Conservation (phyloP, 176 grass and related monocot genomes). For the Phragmites australis region DNA sequence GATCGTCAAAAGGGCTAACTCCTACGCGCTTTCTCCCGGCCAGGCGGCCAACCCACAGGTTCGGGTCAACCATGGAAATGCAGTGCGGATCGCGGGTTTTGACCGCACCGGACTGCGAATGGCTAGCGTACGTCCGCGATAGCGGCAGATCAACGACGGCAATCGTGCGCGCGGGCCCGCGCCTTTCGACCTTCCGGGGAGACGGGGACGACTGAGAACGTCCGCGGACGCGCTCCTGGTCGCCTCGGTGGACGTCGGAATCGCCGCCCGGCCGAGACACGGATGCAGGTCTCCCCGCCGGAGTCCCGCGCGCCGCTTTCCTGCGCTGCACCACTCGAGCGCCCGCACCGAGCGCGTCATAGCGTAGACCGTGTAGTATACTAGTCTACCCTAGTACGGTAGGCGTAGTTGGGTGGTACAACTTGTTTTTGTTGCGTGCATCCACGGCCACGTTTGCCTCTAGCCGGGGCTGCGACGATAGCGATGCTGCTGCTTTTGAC, state of each 20-base stretch:
- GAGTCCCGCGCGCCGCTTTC: slow-evolving; percentile 45
- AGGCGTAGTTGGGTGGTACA: no score
- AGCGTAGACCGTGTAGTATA: neutral
- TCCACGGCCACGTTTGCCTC: neutral
- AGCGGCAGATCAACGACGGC: slow-evolving; percentile 31
- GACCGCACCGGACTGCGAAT: neutral
- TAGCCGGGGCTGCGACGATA: neutral
- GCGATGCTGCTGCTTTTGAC: slow-evolving; percentile 39
- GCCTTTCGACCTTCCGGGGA: slow-evolving; percentile 2
- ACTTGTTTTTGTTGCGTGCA: slow-evolving; percentile 18
- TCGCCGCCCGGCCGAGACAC: slow-evolving; percentile 58
- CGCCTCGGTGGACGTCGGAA: slow-evolving; percentile 14
- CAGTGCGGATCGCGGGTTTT: slow-evolving; percentile 13
- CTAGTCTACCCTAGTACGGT: neutral
- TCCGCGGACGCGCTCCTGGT: neutral
- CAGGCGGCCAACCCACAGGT: neutral
- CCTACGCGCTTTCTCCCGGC: no score
- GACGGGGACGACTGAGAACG: neutral
- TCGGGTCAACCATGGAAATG: neutral
- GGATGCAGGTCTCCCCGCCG: slow-evolving; percentile 55
- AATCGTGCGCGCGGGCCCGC: neutral
- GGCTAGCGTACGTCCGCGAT: slow-evolving; percentile 22
- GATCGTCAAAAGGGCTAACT: no score
- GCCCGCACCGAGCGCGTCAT: neutral
- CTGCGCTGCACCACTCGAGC: neutral